Percentiles rank a stretch among this genome's conserved stretches.
Evolutionary conservation across 495 filamentous ascomycete genomes (phyloP).

Genomic region (Aspergillus heteromorphus): DNA sequence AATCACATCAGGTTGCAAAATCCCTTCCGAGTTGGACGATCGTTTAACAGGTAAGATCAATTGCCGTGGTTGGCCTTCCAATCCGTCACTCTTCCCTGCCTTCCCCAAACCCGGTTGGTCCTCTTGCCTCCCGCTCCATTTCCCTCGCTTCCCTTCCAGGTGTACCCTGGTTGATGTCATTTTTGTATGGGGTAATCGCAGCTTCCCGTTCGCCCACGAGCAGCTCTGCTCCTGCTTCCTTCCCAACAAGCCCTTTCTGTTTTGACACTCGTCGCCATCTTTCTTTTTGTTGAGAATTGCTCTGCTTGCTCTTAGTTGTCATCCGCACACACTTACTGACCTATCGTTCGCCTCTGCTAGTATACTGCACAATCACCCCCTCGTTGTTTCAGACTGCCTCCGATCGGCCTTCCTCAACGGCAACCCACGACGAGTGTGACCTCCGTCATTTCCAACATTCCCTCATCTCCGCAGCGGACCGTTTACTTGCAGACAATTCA

Average conservation of each 20-base stretch:
- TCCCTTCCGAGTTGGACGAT: neutral
- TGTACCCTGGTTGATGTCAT: slow-evolving; percentile 9
- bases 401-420: slow-evolving; percentile 20
- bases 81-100: neutral
- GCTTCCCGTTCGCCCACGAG: slow-evolving; percentile 13
- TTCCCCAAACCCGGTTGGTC: neutral
- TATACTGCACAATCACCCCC: slow-evolving; percentile 21
- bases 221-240: slow-evolving; percentile 17
- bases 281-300: slow-evolving; percentile 4
- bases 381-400: slow-evolving; percentile 19
- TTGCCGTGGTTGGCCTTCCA: neutral
- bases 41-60: slow-evolving; percentile 1
- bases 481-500: neutral
- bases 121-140: slow-evolving; percentile 1
- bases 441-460: slow-evolving; percentile 10
- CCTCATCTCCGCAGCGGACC: slow-evolving; percentile 9
- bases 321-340: slow-evolving; percentile 22
- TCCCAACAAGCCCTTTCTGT: slow-evolving; percentile 24
- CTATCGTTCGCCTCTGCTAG: slow-evolving; percentile 24
- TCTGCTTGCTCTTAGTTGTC: slow-evolving; percentile 10
- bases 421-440: slow-evolving; percentile 6
- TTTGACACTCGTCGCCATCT: slow-evolving; percentile 25
- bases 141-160: neutral
- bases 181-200: slow-evolving; percentile 13
- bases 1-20: neutral